A percentile compares a stretch with the other conserved stretches of the same genome.
Evolutionary conservation across 768 basidiomycete species (phyloP).

Genomic region (Dictyophora rubrovolvata): DNA sequence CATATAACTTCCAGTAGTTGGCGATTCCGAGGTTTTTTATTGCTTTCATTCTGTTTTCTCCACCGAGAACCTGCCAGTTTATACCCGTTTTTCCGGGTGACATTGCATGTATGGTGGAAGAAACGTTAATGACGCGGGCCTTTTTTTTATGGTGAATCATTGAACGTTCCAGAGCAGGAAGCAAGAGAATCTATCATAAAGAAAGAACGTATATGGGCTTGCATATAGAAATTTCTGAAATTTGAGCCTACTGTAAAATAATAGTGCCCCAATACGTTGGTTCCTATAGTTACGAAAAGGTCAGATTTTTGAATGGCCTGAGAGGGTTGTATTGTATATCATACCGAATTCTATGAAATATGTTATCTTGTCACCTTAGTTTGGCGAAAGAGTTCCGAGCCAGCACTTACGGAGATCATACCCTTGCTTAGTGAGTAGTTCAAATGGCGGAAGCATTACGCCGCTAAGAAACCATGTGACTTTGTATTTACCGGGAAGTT

Average conservation of each 20-base stretch:
- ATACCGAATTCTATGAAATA: background rate
- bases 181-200: conserved; percentile 24
- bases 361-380: background rate
- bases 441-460: conserved; percentile 21
- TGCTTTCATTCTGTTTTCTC: conserved; percentile 22
- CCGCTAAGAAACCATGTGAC: conserved; percentile 17
- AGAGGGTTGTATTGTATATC: background rate
- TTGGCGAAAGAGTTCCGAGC: background rate
- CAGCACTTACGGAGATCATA: conserved; percentile 25
- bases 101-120: conserved; percentile 23
- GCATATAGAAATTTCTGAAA: conserved; percentile 10
- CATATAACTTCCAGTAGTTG: conserved; percentile 2
- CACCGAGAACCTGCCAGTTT: conserved; percentile 31
- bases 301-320: no score
- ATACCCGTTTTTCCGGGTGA: conserved; percentile 14
- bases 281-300: background rate
- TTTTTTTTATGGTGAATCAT: conserved; percentile 26
- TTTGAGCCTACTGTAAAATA: conserved; percentile 25
- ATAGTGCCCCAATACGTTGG: conserved; percentile 26
- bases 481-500: no score
- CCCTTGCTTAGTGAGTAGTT: conserved; percentile 26
- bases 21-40: background rate
- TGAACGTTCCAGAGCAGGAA: conserved; percentile 28
- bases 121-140: conserved; percentile 31
- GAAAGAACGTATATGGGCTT: background rate